Base-by-base conservation (phyloP, 164 flowering plant genomes). In the Piper longum region DNA sequence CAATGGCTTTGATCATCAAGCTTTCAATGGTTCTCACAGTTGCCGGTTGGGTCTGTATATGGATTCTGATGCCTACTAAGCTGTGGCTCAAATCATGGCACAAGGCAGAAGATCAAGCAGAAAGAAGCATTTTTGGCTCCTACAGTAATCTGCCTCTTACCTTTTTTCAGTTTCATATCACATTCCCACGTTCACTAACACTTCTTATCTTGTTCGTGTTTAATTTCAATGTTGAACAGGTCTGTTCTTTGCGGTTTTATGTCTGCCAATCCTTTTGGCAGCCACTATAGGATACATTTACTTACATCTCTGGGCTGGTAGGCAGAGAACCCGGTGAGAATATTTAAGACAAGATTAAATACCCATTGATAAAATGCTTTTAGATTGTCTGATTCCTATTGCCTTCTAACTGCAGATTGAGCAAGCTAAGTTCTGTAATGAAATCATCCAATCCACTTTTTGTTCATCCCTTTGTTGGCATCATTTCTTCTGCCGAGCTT, bases 11-110 rank as follows among this genome's bases (percentile, higher is more conserved):
- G 16, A 43, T 69, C 42, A 84, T 84, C 62, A 83, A 70, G 61
- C 56, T 75, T 11, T 59, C 80, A 68, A 71, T 85, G 78, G 70
- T 82, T 60, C 45, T 82, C 55, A 59, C 85, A 72, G 77, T 54
- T 55, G 63, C 73, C 48, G 80, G 70, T 60, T 88, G 97, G 97
- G 60, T 85, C 59, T 70, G 79, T 19, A 64, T 90, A 57, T 86
- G 95, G 97, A 55, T 88, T 61, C 82, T 88, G 18, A 84, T 80
- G 67, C 92, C 97, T 2, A 88, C 95, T 59, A 62, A 79, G 48
- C 17, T 83, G 2, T 88, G 97, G 97, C 83, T 83, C 16, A 79
- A 64, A 66, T 72, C 71, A 75, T 90, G 95, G 92, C 73, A 77
- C 17, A 69, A 12, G 66, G 89, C 87, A 42, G 97, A 90, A 81